These are phyloP conservation scores for Candida caryicola DNA, from an alignment of 805 yeast genomes.

Conservation along the genomic window DNA sequence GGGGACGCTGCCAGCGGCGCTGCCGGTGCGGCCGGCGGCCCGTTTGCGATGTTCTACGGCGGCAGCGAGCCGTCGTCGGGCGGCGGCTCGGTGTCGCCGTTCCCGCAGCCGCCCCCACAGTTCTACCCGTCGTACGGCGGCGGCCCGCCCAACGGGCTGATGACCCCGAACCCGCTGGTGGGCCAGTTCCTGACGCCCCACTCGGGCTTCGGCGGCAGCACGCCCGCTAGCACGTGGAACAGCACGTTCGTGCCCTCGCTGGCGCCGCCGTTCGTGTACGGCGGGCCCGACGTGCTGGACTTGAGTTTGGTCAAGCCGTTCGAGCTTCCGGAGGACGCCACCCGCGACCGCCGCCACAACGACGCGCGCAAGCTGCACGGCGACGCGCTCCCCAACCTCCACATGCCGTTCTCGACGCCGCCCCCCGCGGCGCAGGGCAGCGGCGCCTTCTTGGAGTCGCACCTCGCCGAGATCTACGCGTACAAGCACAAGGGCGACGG, in stretches of 20 bases:
- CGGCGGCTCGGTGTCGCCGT: background rate
- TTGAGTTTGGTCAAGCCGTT: slow-evolving; percentile 13
- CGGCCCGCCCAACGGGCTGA: slow-evolving; percentile 19
- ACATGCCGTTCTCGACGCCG: slow-evolving; percentile 23
- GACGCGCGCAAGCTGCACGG: slow-evolving; percentile 9
- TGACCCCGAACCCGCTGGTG: slow-evolving; percentile 30
- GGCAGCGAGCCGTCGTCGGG: too few species aligned
- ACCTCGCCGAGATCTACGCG: background rate
- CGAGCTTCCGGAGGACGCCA: slow-evolving; percentile 17
- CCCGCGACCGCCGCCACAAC: slow-evolving; percentile 2
- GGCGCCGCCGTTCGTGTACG: slow-evolving; percentile 35
- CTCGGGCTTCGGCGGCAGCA: slow-evolving; percentile 18
- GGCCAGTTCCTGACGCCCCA: slow-evolving; percentile 16
- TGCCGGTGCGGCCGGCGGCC: slow-evolving; percentile 4
- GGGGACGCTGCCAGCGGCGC: background rate
- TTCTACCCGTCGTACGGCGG: slow-evolving; percentile 16
- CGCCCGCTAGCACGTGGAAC: slow-evolving; percentile 39
- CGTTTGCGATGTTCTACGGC: slow-evolving; percentile 5
- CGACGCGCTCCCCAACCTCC: slow-evolving; percentile 10
- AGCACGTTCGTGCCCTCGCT: slow-evolving; percentile 30
- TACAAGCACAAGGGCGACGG: background rate
- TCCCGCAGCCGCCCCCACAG: slow-evolving; percentile 8
- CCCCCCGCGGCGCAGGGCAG: slow-evolving; percentile 17
- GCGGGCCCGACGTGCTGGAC: slow-evolving; percentile 3
- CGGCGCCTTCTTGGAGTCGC: slow-evolving; percentile 4